Conservation (phyloP, 176 grass and related monocot species). For the Cocos nucifera region DNA sequence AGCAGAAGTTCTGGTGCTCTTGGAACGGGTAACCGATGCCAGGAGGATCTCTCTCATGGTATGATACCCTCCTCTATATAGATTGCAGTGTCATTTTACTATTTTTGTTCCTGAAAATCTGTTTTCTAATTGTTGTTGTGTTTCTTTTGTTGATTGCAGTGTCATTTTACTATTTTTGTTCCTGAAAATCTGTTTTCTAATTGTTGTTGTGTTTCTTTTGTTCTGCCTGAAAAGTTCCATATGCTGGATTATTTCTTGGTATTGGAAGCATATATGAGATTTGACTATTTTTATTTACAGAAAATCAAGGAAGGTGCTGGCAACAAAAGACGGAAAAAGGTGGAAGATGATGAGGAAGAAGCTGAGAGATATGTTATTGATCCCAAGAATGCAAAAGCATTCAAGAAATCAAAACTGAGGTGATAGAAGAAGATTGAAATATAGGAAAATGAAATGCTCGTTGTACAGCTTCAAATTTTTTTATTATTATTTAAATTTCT, state of each 20-base stretch:
- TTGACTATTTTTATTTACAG: slow-evolving; percentile 16
- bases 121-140: not conserved
- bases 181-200: no score
- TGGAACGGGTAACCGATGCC: slow-evolving; percentile 45
- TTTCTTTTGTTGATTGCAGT: not conserved
- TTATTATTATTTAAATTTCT: no score
- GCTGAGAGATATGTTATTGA: slow-evolving; percentile 20
- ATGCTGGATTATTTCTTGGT: not conserved
- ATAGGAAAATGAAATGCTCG: no score
- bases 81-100: not conserved
- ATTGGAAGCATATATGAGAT: not conserved
- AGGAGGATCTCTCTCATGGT: slow-evolving; percentile 70
- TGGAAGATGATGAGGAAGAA: slow-evolving; percentile 50
- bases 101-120: slow-evolving; percentile 1
- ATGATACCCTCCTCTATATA: not conserved
- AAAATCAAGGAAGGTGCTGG: slow-evolving; percentile 52
- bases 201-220: no score
- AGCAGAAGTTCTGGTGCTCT: slow-evolving; percentile 54
- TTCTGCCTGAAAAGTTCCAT: no score
- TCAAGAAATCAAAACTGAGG: slow-evolving; percentile 41
- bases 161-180: no score
- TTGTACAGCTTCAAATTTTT: no score
- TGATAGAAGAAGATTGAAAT: slow-evolving; percentile 9
- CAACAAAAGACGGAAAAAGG: slow-evolving; percentile 42
- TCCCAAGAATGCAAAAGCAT: slow-evolving; percentile 24